Evolutionary conservation across 73 alveolate species (phyloP), one percentile per base, ranked within the genome.

Genomic region (Paramecium sexaurelia): DNA sequence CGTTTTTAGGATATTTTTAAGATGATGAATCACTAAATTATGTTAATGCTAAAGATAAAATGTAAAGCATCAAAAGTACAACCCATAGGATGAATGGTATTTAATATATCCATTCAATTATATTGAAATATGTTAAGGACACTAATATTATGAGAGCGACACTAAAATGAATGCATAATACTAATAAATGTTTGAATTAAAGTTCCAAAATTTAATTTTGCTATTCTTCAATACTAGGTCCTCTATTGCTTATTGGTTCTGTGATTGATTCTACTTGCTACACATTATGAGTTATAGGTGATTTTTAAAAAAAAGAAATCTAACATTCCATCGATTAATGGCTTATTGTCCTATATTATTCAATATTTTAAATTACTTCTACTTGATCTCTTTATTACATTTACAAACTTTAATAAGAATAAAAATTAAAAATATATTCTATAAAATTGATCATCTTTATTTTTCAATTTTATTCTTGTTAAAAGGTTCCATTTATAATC

Each of bases 81-180:
- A 36, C 15, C 57, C 57, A 71, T 33, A 71, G 15, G 32, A 71
- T 71, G 55, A 71, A 71, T 32, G 86, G 86, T 33, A 71, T 61
- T 61, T 29, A 11, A 7, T 61, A 13, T 11, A 29, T 29, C 39
- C 26, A 61, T 26, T 32, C 43, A 6, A 10, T 32, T 10, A 61
- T 26, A 11, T 61, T 32, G 26, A 61, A 61, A 32, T 26, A 11
- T 32, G 8, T 24, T 11, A 61, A 26, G 9, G 26, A 29, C 26
- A 41, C 83, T 3, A 61, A 26, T 15, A 61, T 32, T 6, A 61
- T 3, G 9, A 61, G n/a, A 6, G 83, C 19, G 26, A 61, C 43
- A 29, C 20, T 15, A 61, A 61, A 61, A 29, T 61, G 83, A 29
- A 26, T 61, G 24, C 11, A 8, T 7, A 61, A 61, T 22, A 32